phyloP scores from a whole-genome alignment of 305 asterid genomes.

The Petunia hybrid region DNA sequence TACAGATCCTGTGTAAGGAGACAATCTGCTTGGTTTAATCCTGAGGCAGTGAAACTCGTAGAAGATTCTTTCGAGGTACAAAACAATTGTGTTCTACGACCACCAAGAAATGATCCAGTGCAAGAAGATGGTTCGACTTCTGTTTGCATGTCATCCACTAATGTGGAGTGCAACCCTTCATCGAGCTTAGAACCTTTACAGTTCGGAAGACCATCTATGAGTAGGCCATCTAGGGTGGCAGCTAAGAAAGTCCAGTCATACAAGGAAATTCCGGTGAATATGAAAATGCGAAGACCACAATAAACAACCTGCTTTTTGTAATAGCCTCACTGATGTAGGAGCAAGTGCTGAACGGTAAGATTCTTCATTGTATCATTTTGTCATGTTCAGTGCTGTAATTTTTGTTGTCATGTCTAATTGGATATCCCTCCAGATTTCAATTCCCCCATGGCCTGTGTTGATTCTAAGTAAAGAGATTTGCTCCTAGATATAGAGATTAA shows the following conservation, averaged over 20 bases:
- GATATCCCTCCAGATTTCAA: conserved; percentile 1
- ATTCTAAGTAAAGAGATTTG: too few relatives aligned
- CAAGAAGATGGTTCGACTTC: conserved; percentile 46
- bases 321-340: not conserved
- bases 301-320: conserved; percentile 23
- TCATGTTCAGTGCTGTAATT: not conserved
- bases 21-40: conserved; percentile 66
- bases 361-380: not conserved
- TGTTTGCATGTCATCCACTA: conserved; percentile 32
- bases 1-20: conserved; percentile 61
- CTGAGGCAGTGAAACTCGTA: conserved; percentile 41
- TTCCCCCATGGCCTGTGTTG: not conserved
- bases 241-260: conserved; percentile 72
- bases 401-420: conserved; percentile 13
- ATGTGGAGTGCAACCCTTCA: conserved; percentile 34
- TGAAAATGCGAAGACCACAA: conserved; percentile 66
- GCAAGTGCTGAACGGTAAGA: conserved; percentile 13
- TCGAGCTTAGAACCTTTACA: conserved; percentile 37
- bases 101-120: conserved; percentile 35
- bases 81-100: conserved; percentile 29
- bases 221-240: conserved; percentile 70
- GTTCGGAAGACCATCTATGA: conserved; percentile 47
- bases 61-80: conserved; percentile 37
- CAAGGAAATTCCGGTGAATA: conserved; percentile 64
- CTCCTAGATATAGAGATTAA: not conserved